A percentile compares a stretch with the other conserved stretches of the same genome.
Conservation (phyloP, 495 filamentous ascomycete genomes). For the Aspergillus diversus region DNA sequence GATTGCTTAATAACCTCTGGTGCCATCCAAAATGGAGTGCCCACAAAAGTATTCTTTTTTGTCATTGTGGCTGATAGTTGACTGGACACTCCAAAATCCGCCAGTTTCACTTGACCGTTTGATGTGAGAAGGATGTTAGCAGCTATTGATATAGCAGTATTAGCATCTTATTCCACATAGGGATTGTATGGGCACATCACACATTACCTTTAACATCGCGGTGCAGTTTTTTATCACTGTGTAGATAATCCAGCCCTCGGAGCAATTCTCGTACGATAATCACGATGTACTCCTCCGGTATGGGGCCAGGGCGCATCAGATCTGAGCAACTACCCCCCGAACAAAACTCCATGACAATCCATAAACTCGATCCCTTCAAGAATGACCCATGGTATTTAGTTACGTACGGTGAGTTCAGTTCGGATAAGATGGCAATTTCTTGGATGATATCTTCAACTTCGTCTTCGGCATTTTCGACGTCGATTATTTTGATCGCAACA, state of each 20-base stretch:
- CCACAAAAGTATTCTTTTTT: constrained; percentile 98
- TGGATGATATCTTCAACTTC: constrained; percentile 99
- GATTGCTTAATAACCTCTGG: constrained; percentile 98
- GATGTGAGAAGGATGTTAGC: constrained; percentile 86
- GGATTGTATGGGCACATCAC: neutral
- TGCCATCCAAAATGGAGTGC: constrained; percentile 99
- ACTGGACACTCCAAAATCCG: constrained; percentile 96
- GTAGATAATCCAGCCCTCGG: constrained; percentile 88
- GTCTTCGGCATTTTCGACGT: constrained; percentile 97
- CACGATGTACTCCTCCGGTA: constrained; percentile 90
- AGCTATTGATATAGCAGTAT: constrained; percentile 53
- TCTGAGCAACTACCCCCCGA: constrained; percentile 92
- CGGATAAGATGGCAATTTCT: constrained; percentile 94
- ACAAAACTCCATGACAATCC: constrained; percentile 98
- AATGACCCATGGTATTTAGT: constrained; percentile 97
- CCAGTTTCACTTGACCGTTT: constrained; percentile 93
- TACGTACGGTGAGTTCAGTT: constrained; percentile 90
- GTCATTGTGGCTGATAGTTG: constrained; percentile 99
- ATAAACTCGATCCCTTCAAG: constrained; percentile 90
- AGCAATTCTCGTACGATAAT: constrained; percentile 92
- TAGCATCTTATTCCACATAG: constrained; percentile 17
- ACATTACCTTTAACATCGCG: constrained; percentile 89
- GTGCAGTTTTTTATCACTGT: constrained; percentile 93
- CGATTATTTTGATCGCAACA: constrained; percentile 95
- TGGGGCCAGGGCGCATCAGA: constrained; percentile 88